These are phyloP conservation scores for Penicillium longicatenatum DNA, from an alignment of 495 filamentous ascomycete species.

Conservation along the genomic window DNA sequence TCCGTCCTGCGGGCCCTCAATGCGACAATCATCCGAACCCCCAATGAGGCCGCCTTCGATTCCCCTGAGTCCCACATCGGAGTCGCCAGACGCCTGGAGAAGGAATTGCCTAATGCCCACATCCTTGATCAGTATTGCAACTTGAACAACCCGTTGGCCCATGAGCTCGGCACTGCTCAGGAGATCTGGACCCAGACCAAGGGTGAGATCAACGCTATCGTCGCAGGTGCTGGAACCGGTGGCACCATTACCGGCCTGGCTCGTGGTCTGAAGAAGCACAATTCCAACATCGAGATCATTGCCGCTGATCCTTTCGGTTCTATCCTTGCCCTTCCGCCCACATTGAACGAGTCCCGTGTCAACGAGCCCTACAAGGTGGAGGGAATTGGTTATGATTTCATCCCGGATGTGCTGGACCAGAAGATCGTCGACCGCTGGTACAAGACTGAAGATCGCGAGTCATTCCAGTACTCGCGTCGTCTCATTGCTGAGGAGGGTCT, in stretches of 20 bases:
- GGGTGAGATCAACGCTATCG: slow-evolving; percentile 80
- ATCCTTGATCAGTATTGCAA: slow-evolving; percentile 98
- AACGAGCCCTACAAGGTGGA: slow-evolving; percentile 96
- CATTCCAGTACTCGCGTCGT: slow-evolving; percentile 83
- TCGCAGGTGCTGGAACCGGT: slow-evolving; percentile 93
- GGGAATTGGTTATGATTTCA: slow-evolving; percentile 98
- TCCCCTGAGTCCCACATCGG: slow-evolving; percentile 96
- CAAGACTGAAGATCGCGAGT: slow-evolving; percentile 92
- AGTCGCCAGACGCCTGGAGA: slow-evolving; percentile 83
- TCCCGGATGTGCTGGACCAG: slow-evolving; percentile 89
- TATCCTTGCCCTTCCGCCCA: slow-evolving; percentile 77
- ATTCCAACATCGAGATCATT: slow-evolving; percentile 76
- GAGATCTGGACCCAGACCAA: slow-evolving; percentile 93
- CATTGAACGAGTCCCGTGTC: slow-evolving; percentile 73
- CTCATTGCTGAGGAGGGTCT: slow-evolving; percentile 95
- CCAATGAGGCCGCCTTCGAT: slow-evolving; percentile 93
- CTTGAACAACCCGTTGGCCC: slow-evolving; percentile 85
- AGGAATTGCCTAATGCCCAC: slow-evolving; percentile 94
- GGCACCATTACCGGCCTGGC: slow-evolving; percentile 93
- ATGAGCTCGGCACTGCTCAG: slow-evolving; percentile 93
- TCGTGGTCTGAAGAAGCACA: slow-evolving; percentile 84
- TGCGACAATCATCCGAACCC: slow-evolving; percentile 96
- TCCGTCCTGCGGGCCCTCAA: slow-evolving; percentile 89
- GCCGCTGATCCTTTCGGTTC: slow-evolving; percentile 91
- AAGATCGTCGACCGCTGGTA: slow-evolving; percentile 89